phyloP scores from a whole-genome alignment of 78 protist species.

The Planoprotostelium fungivorum region DNA sequence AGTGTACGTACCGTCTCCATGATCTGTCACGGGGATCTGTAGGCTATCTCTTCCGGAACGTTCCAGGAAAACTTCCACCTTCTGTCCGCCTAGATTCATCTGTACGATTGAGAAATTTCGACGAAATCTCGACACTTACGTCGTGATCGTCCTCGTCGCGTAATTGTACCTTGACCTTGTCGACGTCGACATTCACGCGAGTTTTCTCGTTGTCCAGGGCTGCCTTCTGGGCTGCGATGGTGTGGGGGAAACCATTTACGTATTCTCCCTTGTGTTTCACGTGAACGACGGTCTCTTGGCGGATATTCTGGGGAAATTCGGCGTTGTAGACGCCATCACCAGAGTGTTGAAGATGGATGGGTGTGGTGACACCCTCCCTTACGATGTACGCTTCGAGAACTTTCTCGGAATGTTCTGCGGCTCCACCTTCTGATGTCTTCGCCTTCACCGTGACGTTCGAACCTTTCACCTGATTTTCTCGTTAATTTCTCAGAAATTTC shows the following conservation, averaged over 20 bases:
- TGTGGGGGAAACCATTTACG: neutral
- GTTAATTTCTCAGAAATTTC: too few species aligned
- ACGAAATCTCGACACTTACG: neutral
- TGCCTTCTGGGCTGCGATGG: neutral
- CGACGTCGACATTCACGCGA: neutral
- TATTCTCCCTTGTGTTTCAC: neutral
- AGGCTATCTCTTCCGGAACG: neutral
- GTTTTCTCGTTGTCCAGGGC: neutral
- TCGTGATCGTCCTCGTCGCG: neutral
- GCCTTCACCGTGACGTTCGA: neutral
- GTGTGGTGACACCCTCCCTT: neutral
- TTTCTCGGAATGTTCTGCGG: neutral
- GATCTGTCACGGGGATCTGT: neutral
- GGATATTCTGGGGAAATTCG: neutral
- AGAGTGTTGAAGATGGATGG: neutral
- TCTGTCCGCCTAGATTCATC: neutral
- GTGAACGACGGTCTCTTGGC: neutral
- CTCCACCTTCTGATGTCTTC: neutral
- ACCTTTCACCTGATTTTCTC: neutral
- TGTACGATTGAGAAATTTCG: neutral
- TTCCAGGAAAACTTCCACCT: neutral
- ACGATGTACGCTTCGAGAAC: neutral
- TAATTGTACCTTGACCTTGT: neutral
- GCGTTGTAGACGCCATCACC: neutral
- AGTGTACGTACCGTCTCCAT: neutral